Evolutionary conservation across 2,329 filamentous ascomycete genomes (phyloP), one percentile per base, ranked within the genome.

Genomic region (Sphaerulina populicola): DNA sequence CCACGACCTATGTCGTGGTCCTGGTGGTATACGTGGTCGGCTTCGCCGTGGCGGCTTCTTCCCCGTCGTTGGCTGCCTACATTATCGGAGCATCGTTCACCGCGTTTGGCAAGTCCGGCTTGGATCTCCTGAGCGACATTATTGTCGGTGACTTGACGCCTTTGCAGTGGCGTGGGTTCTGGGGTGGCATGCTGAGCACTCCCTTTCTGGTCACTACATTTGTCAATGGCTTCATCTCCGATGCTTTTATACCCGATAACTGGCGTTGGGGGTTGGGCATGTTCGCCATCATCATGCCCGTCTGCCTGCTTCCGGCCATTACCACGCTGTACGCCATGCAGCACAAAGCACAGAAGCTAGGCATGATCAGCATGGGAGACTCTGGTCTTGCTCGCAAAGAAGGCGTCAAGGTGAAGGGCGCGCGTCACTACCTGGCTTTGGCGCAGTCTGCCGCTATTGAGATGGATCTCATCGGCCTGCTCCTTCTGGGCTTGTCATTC

Each of bases 181-280:
- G 51, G 37, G 50, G 55, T 36, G 58, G 43, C 3, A 48, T 62
- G 46, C 52, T 63, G 1, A 53, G 45, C 6, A 44, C 53, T 5
- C 64, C 64, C 0, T 73, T 73, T 51, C 56, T 72, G 23, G 58
- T 74, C 33, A 74, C 70, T 0, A 64, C 68, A 0, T 68, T 67
- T 15, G 55, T 73, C 57, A 71, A 70, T 23, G 71, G 70, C 1
- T 71, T 71, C 58, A 73, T 74, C 14, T 65, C 65, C 3, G 66
- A 72, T 5, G 67, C 56, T 14, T 70, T 72, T 36, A 55, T 64
- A 6, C 56, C 59, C 4, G 68, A 70, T 21, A 57, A 71, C 38
- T 63, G 61, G 60, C 49, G 60, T 6, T 62, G 60, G 61, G 61
- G 61, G 11, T 43, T 62, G 4, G 61, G 59, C 29, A 63, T 63